Evolutionary conservation across 2,329 filamentous ascomycete genomes (phyloP), one percentile per base, ranked within the genome.

Genomic region (Epichloe scottii): DNA sequence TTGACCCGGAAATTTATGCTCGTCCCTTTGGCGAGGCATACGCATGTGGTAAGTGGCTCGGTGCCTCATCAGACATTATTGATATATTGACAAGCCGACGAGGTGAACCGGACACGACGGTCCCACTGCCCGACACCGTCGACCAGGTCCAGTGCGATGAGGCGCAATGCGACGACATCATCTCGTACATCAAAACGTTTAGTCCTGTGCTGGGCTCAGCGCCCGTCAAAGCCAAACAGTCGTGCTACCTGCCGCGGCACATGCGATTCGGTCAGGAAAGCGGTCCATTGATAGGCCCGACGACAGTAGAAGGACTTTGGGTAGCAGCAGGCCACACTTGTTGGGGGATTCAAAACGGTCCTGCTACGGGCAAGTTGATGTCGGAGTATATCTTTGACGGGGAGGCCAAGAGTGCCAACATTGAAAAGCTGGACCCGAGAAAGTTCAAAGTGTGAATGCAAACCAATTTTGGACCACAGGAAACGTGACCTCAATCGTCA

Each of bases 311-410:
- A 6, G 89, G 90, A 0, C 61, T 97, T 42, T 84, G 85, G 65
- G 73, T 97, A 53, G 93, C 93, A 0, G 78, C 88, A 0, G 93
- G 93, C 0, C 93, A 98, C 71, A 95, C 89, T 1, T 97, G 91
- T 70, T 98, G 93, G 93, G 93, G 93, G 0, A 95, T 98, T 21
- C 91, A 97, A 70, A 97, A 98, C 69, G 89, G 83, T 0, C 90
- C 91, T 1, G 93, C 78, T 1, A 97, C 91, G 7, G 87, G 87
- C 4, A 87, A 84, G 68, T 66, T 91, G 39, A 84, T 93, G 72
- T 84, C 85, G 38, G 86, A 91, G 66, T 81, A 87, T 67, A 70
- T 93, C 2, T 81, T 90, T 60, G 86, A 90, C 50, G 87, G 86
- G 0, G 68, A 71, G 53, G 78, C 84, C 1, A 82, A 67, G 61